A percentile compares a stretch with the other conserved stretches of the same genome.
phyloP scores from a whole-genome alignment of 805 yeast species.

The Isabelozyma rhagii region DNA sequence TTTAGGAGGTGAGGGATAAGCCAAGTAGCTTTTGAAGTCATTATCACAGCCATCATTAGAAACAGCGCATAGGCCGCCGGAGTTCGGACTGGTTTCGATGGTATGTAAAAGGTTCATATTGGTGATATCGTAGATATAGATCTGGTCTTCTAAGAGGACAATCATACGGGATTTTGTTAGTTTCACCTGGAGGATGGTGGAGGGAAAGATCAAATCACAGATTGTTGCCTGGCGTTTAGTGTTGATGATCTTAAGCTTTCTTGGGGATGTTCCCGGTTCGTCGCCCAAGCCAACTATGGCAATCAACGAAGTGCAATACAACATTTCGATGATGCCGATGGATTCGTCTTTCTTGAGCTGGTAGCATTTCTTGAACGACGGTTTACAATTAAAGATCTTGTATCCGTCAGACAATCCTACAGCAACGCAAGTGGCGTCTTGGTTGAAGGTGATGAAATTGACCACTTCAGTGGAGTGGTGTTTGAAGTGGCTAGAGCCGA shows the following conservation, averaged over 20 bases:
- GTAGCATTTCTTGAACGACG: constrained; percentile 27
- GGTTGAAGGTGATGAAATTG: constrained; percentile 65
- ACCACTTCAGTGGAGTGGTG: constrained; percentile 12
- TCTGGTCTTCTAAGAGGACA: constrained; percentile 41
- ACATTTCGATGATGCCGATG: constrained; percentile 79
- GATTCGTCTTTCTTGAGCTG: constrained; percentile 44
- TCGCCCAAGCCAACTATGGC: constrained; percentile 82
- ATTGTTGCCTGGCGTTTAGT: constrained; percentile 60
- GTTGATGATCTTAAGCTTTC: constrained; percentile 78
- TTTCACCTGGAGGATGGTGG: constrained; percentile 37
- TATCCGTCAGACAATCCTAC: constrained; percentile 66
- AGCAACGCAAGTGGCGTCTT: constrained; percentile 80
- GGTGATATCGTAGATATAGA: constrained; percentile 39
- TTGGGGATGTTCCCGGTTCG: constrained; percentile 67
- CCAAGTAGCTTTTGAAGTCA: constrained; percentile 51
- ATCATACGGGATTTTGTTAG: constrained; percentile 31
- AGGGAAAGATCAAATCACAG: constrained; percentile 42
- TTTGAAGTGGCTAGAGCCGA: constrained; percentile 1
- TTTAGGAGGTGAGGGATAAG: constrained; percentile 77
- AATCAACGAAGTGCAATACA: constrained; percentile 80
- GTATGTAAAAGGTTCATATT: constrained; percentile 42
- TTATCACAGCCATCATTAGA: constrained; percentile 34
- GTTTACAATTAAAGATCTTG: constrained; percentile 77
- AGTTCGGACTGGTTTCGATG: constrained; percentile 42
- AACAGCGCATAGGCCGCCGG: constrained; percentile 57